phyloP scores from a whole-genome alignment of 208 protist species.

The Novymonas esmeraldas region DNA sequence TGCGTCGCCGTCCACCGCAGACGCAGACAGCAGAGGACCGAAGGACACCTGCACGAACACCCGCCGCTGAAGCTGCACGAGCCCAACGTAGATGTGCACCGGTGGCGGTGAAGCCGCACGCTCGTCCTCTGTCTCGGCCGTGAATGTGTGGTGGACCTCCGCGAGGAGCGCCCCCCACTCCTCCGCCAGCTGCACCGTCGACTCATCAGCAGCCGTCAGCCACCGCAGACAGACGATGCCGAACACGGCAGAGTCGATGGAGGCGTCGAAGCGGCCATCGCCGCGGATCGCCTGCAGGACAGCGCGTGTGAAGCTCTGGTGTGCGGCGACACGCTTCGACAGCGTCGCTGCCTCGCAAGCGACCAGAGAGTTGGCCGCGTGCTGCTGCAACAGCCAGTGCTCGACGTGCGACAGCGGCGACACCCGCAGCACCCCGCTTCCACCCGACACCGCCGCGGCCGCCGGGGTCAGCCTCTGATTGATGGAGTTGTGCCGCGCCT shows the following conservation, averaged over 20 bases:
- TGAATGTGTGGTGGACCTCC: background rate
- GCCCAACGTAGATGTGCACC: conserved; percentile 32
- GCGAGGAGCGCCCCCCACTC: conserved; percentile 2
- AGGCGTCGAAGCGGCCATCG: conserved; percentile 75
- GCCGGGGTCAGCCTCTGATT: conserved; percentile 22
- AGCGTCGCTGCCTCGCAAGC: background rate
- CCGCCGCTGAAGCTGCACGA: conserved; percentile 49
- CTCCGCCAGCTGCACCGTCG: conserved; percentile 36
- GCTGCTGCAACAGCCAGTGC: conserved; percentile 7
- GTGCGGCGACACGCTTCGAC: conserved; percentile 6
- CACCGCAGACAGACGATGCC: conserved; percentile 64
- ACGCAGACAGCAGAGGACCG: background rate
- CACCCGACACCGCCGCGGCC: conserved; percentile 9
- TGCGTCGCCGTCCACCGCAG: background rate
- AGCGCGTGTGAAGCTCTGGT: conserved; percentile 13
- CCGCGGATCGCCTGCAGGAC: conserved; percentile 45
- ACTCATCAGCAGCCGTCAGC: conserved; percentile 68
- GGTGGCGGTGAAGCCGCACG: background rate
- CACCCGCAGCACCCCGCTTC: conserved; percentile 28
- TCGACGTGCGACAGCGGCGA: conserved; percentile 18
- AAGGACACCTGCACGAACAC: conserved; percentile 35
- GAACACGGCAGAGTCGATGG: conserved; percentile 46
- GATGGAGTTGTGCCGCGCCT: conserved; percentile 23
- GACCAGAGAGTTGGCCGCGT: background rate
- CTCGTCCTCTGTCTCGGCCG: too few relatives aligned